Base-by-base conservation (phyloP, 1,284 basidiomycete genomes). In the Apiotrichum gamsii region DNA sequence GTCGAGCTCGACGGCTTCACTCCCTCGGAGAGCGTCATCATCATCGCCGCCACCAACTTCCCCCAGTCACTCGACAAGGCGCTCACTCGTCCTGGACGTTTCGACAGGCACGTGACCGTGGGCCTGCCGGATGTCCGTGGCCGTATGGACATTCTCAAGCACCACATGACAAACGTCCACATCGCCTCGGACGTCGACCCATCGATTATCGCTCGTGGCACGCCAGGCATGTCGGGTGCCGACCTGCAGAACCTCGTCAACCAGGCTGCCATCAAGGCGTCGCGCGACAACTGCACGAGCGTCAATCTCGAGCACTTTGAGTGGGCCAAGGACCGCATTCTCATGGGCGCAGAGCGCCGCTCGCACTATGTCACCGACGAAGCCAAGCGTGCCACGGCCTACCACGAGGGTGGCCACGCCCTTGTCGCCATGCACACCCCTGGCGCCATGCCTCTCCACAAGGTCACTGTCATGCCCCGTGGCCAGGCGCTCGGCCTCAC, bases 361-460 rank as follows among this genome's bases (percentile, higher is more conserved):
- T 90, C 85, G 51, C 82, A 85, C 39, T 90, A 82, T 65, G 87
- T 94, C 49, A 84, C 87, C 55, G 83, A 84, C 20, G 84, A 90
- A 67, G 82, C 80, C 28, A 94, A 90, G 70, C 75, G 82, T 53
- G 81, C 87, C 48, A 95, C 91, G 0, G 93, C 93, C 6, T 95
- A 94, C 73, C 93, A 96, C 70, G 91, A 96, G 78, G 91, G 89
- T 54, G 91, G 91, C 9, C 91, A 95, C 70, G 90, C 91, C 15
- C 79, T 96, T 19, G 82, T 90, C 18, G 89, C 90, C 6, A 73
- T 95, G 30, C 90, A 90, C 67, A 95, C 93, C 0, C 81, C 87
- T 51, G 91, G 90, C 45, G 89, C 90, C 23, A 89, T 90, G 80
- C 91, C 91, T 24, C 73, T 96, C 56, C 91, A 96, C 72, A 95